A percentile compares a stretch with the other conserved stretches of the same genome.
These are phyloP conservation scores for Myriosclerotinia duriaeana DNA, from an alignment of 2,329 filamentous ascomycete species.

Conservation along the genomic window DNA sequence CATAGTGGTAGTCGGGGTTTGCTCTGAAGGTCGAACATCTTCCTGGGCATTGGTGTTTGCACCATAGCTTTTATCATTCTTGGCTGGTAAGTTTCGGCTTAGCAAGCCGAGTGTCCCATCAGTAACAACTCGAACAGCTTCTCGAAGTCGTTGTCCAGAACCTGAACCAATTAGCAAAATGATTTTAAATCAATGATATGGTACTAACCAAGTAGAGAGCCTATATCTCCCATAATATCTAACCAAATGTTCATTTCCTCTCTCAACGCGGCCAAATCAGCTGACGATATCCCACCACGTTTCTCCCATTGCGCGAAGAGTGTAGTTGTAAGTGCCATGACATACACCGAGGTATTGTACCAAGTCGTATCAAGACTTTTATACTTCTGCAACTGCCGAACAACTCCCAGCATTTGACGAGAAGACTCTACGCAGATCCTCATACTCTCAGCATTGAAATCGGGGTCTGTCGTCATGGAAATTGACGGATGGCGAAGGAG, in stretches of 20 bases:
- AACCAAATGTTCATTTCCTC: conserved; percentile 70
- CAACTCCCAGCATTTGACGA: conserved; percentile 60
- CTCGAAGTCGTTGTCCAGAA: conserved; percentile 49
- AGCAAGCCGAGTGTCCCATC: conserved; percentile 50
- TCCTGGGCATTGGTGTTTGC: conserved; percentile 8
- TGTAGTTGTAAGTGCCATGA: conserved; percentile 71
- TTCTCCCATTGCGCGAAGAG: conserved; percentile 69
- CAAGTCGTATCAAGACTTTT: conserved; percentile 76
- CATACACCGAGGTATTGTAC: conserved; percentile 71
- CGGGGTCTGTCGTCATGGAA: conserved; percentile 54
- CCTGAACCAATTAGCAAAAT: conserved; percentile 39
- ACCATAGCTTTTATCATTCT: conserved; percentile 41
- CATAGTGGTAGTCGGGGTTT: conserved; percentile 10
- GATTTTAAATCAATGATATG: not conserved
- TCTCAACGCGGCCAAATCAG: conserved; percentile 60
- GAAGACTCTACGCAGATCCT: conserved; percentile 66
- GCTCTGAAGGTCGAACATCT: conserved; percentile 24
- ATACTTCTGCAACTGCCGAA: conserved; percentile 58
- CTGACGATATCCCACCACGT: conserved; percentile 56
- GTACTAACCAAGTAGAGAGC: conserved; percentile 62
- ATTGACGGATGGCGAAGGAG: conserved; percentile 62
- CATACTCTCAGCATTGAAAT: conserved; percentile 60
- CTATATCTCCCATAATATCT: conserved; percentile 64
- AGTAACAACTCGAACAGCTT: conserved; percentile 50
- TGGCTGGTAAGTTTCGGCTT: conserved; percentile 44